Conservation (phyloP, 345 rosid genomes). For the Brassica cretica region DNA sequence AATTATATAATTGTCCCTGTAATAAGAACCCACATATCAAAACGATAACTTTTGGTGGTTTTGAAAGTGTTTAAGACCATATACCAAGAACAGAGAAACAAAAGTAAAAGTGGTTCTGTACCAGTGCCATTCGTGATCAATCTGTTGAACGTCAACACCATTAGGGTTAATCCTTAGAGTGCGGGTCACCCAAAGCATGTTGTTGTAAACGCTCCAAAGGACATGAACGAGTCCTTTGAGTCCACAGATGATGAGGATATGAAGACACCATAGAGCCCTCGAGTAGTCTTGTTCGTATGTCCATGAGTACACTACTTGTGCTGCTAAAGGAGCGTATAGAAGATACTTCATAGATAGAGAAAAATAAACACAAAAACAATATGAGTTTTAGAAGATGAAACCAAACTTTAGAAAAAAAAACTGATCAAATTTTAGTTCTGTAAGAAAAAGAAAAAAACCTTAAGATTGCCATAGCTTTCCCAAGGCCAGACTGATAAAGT, state of each 20-base stretch:
- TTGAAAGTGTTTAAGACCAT: not conserved
- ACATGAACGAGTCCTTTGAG: conserved; percentile 47
- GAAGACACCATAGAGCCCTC: conserved; percentile 60
- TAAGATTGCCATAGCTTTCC: conserved; percentile 71
- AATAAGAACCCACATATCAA: conserved; percentile 10
- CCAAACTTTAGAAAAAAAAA: not conserved
- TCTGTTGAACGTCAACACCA: conserved; percentile 85
- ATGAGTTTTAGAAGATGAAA: conserved; percentile 12
- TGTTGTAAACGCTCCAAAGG: conserved; percentile 47
- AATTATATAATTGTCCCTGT: conserved; percentile 90
- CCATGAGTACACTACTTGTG: conserved; percentile 56
- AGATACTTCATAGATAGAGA: conserved; percentile 56
- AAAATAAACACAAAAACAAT: conserved; percentile 1
- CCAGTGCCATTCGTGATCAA: conserved; percentile 97
- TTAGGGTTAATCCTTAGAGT: conserved; percentile 58
- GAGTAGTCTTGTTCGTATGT: conserved; percentile 44
- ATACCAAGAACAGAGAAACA: conserved; percentile 1
- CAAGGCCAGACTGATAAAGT: conserved; percentile 88
- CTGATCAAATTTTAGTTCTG: not conserved
- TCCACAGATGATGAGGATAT: conserved; percentile 54
- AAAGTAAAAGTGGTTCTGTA: conserved; percentile 9
- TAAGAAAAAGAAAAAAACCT: conserved; percentile 49
- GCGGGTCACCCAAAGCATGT: conserved; percentile 65
- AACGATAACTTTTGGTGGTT: not conserved
- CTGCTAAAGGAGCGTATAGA: conserved; percentile 69